Base-by-base conservation (phyloP, 371 early-diverging fungal genomes). In the Batkoa obscura region DNA sequence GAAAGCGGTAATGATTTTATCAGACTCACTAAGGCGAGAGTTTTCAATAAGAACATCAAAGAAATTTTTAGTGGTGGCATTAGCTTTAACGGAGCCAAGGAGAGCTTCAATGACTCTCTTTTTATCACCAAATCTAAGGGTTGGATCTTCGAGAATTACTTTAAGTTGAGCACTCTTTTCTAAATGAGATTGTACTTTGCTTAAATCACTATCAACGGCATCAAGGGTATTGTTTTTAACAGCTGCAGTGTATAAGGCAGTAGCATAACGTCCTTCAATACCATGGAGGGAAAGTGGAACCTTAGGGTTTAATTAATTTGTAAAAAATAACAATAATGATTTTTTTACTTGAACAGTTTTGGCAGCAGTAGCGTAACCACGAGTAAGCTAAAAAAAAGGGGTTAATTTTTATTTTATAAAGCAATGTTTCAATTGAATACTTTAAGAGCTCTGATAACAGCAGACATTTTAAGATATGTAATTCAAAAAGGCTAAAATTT, bases 241-340 rank as follows among this genome's bases (percentile, higher is more conserved):
- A 32, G 94, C 94, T 47, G 97, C 97, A 54, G 87, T 77, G 81
- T 81, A 96, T 58, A 96, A 79, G 39, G 97, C 95, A 30, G 94
- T 91, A 57, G 97, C 95, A 66, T 96, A 96, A 64, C 93, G 88
- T 63, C 97, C 97, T 54, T 91, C 90, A 67, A 96, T 83, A 62
- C 93, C 90, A 78, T 84, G 81, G 53, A 96, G 76, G 41, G 79
- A 75, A 43, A 90, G 58, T 35, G 94, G 94, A 49, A 82, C 78
- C 88, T 90, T 63, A 54, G 48, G 43, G 3, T 43, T 23, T 43
- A 33, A 3, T 37, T 34, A 2, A 35, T 13, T 41, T 48, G 9
- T 23, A 56, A 9, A 15, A 34, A 43, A 52, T 37, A 10, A 39
- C 30, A 43, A 45, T 36, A 45, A n/a, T n/a, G n/a, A n/a, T n/a